Evolutionary conservation across 139 green algal genomes (phyloP).

Genomic region (Picochlorum sp.): DNA sequence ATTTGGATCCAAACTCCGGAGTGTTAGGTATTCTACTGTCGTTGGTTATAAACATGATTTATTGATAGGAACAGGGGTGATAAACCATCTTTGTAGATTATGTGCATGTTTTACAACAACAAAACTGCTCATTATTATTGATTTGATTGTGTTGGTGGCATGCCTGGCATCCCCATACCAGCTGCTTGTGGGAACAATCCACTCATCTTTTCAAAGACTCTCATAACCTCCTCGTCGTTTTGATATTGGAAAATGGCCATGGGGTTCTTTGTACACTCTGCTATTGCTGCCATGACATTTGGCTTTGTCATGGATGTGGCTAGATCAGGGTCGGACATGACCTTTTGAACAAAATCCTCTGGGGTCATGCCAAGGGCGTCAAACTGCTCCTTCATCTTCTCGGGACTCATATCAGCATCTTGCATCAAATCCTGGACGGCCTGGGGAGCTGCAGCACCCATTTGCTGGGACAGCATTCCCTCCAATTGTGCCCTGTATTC

Average conservation of each 20-base stretch:
- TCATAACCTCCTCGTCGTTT: conserved; percentile 57
- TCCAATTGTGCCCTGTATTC: conserved; percentile 42
- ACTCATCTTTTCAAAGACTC: conserved; percentile 44
- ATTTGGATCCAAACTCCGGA: too few relatives aligned
- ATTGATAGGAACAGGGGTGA: too few relatives aligned
- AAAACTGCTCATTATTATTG: too few relatives aligned
- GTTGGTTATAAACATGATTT: too few relatives aligned
- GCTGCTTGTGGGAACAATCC: conserved; percentile 32
- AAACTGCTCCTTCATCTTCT: conserved; percentile 49
- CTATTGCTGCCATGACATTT: conserved; percentile 70
- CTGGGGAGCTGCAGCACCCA: conserved; percentile 12
- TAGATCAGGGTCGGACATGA: conserved; percentile 70
- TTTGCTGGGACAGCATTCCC: conserved; percentile 45
- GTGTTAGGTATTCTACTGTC: too few relatives aligned
- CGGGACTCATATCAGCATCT: conserved; percentile 24
- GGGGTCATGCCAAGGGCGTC: conserved; percentile 64
- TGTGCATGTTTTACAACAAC: too few relatives aligned
- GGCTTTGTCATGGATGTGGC: conserved; percentile 68
- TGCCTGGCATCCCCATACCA: neutral
- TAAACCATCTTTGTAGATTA: too few relatives aligned
- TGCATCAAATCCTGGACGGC: conserved; percentile 33
- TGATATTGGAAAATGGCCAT: conserved; percentile 80
- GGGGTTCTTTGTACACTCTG: conserved; percentile 70
- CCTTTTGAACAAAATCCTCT: conserved; percentile 66
- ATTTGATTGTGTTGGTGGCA: neutral